These are phyloP conservation scores for Pleurotus giganteus DNA, from an alignment of 768 basidiomycete genomes.

Conservation along the genomic window DNA sequence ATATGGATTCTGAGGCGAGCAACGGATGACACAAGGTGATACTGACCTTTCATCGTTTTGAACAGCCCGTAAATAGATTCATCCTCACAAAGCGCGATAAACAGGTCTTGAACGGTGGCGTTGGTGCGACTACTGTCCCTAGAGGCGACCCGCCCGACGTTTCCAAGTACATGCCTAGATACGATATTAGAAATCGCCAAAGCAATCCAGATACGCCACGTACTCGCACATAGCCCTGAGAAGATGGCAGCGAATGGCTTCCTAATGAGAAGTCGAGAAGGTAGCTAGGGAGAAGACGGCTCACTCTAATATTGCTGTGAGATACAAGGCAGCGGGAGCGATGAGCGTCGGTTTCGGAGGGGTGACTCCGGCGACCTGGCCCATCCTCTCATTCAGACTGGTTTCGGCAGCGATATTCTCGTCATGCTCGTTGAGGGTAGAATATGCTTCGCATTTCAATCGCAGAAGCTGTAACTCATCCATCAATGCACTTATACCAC, in stretches of 20 bases:
- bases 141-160: conserved; percentile 79
- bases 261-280: conserved; percentile 19
- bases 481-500: conserved; percentile 3
- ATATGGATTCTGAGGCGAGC: conserved; percentile 8
- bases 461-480: conserved; percentile 57
- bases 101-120: conserved; percentile 80
- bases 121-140: conserved; percentile 79
- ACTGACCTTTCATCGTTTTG: conserved; percentile 80
- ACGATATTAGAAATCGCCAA: conserved; percentile 12
- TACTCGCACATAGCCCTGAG: conserved; percentile 85
- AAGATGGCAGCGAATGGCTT: conserved; percentile 20
- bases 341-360: conserved; percentile 57
- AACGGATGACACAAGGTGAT: conserved; percentile 7
- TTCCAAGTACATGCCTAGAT: conserved; percentile 78
- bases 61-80: conserved; percentile 82
- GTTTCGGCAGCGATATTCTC: conserved; percentile 69
- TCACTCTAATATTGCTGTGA: conserved; percentile 92
- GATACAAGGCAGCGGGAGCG: conserved; percentile 83
- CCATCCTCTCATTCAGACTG: conserved; percentile 63
- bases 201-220: conserved; percentile 27
- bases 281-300: conserved; percentile 31
- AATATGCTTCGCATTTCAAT: conserved; percentile 87
- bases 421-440: conserved; percentile 76
- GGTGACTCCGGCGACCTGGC: conserved; percentile 39
- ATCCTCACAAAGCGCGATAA: conserved; percentile 88